Conservation (phyloP, 164 flowering plant genomes). For the Magnolia kwangsiensis region DNA sequence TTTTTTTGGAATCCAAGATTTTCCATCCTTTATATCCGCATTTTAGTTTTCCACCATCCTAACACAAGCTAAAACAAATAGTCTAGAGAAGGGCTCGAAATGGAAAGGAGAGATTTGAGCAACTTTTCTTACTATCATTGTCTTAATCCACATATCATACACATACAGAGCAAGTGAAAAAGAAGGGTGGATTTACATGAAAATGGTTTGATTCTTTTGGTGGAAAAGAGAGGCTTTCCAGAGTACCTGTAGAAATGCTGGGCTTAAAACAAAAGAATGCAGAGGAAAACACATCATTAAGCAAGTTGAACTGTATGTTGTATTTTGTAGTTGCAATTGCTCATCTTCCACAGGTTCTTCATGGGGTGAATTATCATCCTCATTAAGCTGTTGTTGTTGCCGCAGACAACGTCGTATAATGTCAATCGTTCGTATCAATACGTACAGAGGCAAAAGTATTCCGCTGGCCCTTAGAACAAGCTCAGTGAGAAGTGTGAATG, state of each 20-base stretch:
- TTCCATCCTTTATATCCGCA: too few relatives aligned
- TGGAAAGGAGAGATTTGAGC: too few relatives aligned
- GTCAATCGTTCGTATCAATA: conserved; percentile 36
- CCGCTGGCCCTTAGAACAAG: conserved; percentile 49
- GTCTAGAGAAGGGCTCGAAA: too few relatives aligned
- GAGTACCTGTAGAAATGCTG: neutral
- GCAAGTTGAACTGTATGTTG: neutral
- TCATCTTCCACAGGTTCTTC: neutral
- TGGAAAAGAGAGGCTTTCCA: neutral
- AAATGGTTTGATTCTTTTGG: neutral
- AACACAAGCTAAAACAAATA: too few relatives aligned
- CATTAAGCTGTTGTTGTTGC: conserved; percentile 24
- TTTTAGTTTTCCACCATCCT: too few relatives aligned
- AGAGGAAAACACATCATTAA: neutral
- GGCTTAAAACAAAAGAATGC: neutral
- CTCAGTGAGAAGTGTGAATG: conserved; percentile 63
- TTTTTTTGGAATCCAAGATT: too few relatives aligned
- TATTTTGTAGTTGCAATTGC: neutral
- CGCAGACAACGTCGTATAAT: conserved; percentile 40
- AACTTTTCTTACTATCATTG: too few relatives aligned
- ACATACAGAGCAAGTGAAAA: too few relatives aligned
- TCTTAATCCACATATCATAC: too few relatives aligned
- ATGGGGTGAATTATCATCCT: neutral
- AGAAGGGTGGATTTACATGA: neutral
- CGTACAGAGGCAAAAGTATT: conserved; percentile 56